Percentiles rank a stretch among this genome's conserved stretches.
Conservation (phyloP, 768 basidiomycete species). For the Collybiopsis luxurians region DNA sequence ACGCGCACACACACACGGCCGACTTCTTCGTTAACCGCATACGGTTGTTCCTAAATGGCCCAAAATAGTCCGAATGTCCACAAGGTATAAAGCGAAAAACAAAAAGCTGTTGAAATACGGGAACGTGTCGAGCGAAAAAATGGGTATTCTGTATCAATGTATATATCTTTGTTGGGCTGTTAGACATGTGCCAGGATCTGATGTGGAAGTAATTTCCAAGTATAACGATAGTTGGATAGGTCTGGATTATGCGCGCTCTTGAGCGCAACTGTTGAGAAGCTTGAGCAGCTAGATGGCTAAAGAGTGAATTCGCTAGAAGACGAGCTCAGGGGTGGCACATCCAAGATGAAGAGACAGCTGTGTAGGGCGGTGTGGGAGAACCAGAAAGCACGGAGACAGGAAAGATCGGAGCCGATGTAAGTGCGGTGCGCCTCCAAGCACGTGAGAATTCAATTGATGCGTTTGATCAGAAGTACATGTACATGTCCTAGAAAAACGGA, state of each 20-base stretch:
- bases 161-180: background rate
- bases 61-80: too few species aligned
- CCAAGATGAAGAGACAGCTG: background rate
- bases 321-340: background rate
- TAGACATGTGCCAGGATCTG: background rate
- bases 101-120: background rate
- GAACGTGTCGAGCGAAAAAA: background rate
- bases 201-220: background rate
- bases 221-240: background rate
- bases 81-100: background rate
- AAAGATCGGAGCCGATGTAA: background rate
- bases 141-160: too few species aligned
- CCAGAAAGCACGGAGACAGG: too few species aligned
- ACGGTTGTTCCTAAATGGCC: background rate
- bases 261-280: too few species aligned
- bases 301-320: background rate
- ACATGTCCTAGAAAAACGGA: too few species aligned
- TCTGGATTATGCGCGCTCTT: too few species aligned
- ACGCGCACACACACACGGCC: conserved; percentile 1
- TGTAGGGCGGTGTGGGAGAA: background rate
- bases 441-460: too few species aligned
- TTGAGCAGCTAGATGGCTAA: background rate
- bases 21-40: background rate
- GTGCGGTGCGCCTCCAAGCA: background rate
- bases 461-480: too few species aligned